Base-by-base conservation (phyloP, 2,329 filamentous ascomycete genomes). In the Fusarium musae region DNA sequence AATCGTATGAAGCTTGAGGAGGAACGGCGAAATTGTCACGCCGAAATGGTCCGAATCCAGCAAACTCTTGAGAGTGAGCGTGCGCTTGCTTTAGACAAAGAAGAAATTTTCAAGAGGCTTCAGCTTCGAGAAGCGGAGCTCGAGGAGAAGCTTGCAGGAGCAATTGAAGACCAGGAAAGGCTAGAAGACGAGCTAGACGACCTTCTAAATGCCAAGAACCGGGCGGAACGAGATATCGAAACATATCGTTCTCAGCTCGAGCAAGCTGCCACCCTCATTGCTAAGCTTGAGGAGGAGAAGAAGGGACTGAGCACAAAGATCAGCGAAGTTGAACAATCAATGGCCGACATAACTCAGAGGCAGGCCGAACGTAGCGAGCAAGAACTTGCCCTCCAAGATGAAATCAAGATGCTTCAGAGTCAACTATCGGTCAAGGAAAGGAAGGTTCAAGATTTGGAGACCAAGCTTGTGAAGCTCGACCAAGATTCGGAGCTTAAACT, bases 91-190 rank as follows among this genome's bases (percentile, higher is more conserved):
- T 85, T 99, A 9, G 96, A 99, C 83, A 99, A 99, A 81, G 97
- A 99, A 80, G 96, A 99, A 78, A 99, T 99, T 68, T 99, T 98
- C 86, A 97, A 96, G 80, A 91, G 97, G n/a, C 87, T 99, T 28
- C 96, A 98, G 79, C 85, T 92, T 59, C 93, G 96, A n/a, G 96
- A 99, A 82, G 88, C 91, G 16, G 96, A 99, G 80, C 88, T 99
- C 8, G 93, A 92, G 59, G 97, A 99, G 78, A 98, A 98, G 84
- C 88, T 99, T 34, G 90, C 94, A 42, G 96, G 93, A 43, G 96
- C 96, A 36, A 90, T 98, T 67, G 93, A 97, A 28, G 97, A 99
- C 77, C 96, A 98, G 80, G 96, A 98, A 79, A 92, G 92, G 60
- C 88, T 99, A 2, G 96, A 99, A 82, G 95, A 97, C 72, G 95